Evolutionary conservation across 2,329 filamentous ascomycete species (phyloP).

Genomic region (Monilinia vaccinii-corymbosi): DNA sequence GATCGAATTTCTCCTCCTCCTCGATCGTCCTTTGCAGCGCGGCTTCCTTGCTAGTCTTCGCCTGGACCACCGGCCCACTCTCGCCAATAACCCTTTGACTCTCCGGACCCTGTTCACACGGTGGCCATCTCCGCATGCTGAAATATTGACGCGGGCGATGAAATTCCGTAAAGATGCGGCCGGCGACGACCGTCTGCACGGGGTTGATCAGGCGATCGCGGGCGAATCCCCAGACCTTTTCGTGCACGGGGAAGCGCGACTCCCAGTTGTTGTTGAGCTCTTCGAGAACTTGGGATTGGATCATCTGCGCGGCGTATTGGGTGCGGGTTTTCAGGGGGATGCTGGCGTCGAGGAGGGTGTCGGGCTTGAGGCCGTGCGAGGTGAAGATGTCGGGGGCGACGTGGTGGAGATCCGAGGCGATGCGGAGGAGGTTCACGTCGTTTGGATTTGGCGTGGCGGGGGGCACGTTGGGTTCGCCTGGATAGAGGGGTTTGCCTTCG

Average conservation of each 20-base stretch:
- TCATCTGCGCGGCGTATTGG: background rate
- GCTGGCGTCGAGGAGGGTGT: background rate
- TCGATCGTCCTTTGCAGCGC: background rate
- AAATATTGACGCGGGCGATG: conserved; percentile 15
- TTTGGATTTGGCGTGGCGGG: background rate
- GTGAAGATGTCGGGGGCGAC: conserved; percentile 19
- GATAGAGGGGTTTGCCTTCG: background rate
- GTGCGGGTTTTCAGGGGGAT: background rate
- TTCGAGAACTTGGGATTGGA: conserved; percentile 21
- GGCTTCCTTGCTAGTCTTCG: background rate
- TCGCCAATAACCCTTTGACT: conserved; percentile 12
- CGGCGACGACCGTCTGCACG: background rate
- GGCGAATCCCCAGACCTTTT: conserved; percentile 26
- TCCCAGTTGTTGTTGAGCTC: conserved; percentile 27
- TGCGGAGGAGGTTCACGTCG: conserved; percentile 7
- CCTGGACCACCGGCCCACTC: conserved; percentile 13
- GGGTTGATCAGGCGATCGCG: conserved; percentile 1
- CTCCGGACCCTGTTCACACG: conserved; percentile 15
- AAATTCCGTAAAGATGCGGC: background rate
- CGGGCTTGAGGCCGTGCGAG: conserved; percentile 4
- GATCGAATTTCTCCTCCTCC: background rate
- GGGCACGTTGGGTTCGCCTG: background rate
- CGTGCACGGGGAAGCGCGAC: conserved; percentile 20
- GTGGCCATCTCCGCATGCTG: conserved; percentile 19
- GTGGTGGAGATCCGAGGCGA: conserved; percentile 18